These are phyloP conservation scores for Pelargonium nanum DNA, from an alignment of 345 rosid genomes.

Conservation along the genomic window DNA sequence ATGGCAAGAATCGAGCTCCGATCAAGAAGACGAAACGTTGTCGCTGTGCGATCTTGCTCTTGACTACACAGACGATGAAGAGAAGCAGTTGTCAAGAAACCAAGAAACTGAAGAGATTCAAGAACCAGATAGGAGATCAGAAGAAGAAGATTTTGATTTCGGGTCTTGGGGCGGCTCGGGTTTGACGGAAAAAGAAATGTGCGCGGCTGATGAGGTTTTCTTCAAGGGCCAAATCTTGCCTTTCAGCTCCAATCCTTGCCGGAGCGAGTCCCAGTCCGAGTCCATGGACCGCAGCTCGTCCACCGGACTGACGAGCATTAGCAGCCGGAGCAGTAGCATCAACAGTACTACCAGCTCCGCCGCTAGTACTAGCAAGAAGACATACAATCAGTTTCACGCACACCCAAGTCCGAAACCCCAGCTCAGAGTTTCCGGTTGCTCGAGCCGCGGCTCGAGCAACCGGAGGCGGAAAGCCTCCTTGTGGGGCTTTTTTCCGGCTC, in stretches of 20 bases:
- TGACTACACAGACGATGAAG: neutral
- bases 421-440: constrained; percentile 30
- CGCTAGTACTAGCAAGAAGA: constrained; percentile 17
- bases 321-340: constrained; percentile 17
- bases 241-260: constrained; percentile 7
- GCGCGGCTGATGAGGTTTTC: constrained; percentile 20
- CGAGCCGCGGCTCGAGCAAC: constrained; percentile 16
- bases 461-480: constrained; percentile 38
- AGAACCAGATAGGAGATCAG: neutral
- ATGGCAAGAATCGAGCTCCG: too few relatives aligned
- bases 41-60: constrained; percentile 14
- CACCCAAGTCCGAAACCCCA: constrained; percentile 80
- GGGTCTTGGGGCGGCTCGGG: constrained; percentile 6
- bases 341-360: constrained; percentile 5
- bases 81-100: neutral
- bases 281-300: constrained; percentile 14
- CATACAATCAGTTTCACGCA: constrained; percentile 33
- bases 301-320: constrained; percentile 7
- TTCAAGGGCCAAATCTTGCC: constrained; percentile 19
- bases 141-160: constrained; percentile 13
- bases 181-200: constrained; percentile 8
- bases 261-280: constrained; percentile 12
- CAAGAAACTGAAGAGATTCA: neutral
- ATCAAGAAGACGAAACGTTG: constrained; percentile 15
- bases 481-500: constrained; percentile 59